Percentiles rank a stretch among this genome's conserved stretches.
These are phyloP conservation scores for Aquilaria agallochum DNA, from an alignment of 441 rosid genomes.

Conservation along the genomic window DNA sequence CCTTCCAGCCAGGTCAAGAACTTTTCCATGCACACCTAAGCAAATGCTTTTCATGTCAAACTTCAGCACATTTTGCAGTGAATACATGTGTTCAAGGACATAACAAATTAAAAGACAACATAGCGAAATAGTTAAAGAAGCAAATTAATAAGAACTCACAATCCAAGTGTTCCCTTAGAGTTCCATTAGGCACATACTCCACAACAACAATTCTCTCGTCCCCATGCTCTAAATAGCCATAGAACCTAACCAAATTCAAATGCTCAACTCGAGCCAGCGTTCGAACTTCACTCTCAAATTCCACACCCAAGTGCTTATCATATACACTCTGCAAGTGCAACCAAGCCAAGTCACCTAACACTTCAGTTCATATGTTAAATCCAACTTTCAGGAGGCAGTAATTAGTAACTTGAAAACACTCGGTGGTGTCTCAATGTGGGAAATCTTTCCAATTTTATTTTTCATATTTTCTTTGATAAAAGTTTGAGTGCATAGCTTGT, in stretches of 20 bases:
- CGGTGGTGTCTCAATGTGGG: too few species aligned
- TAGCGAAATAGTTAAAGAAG: neutral
- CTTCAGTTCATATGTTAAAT: neutral
- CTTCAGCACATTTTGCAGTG: neutral
- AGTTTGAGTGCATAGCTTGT: too few species aligned
- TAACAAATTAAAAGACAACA: neutral
- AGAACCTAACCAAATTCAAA: slow-evolving; percentile 70
- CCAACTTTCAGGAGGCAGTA: neutral
- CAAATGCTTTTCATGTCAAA: slow-evolving; percentile 15
- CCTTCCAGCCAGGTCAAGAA: slow-evolving; percentile 62
- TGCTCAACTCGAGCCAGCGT: slow-evolving; percentile 80
- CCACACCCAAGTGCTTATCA: slow-evolving; percentile 73
- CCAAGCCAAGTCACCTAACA: slow-evolving; percentile 1
- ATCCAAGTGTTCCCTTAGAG: slow-evolving; percentile 87
- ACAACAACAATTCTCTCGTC: slow-evolving; percentile 76
- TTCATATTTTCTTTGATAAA: too few species aligned
- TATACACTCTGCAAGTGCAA: slow-evolving; percentile 51
- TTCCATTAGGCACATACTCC: slow-evolving; percentile 88
- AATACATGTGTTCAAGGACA: neutral
- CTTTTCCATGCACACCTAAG: slow-evolving; percentile 56
- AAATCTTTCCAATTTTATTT: too few species aligned
- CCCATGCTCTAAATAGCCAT: slow-evolving; percentile 58
- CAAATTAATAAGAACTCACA: slow-evolving; percentile 38
- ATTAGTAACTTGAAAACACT: neutral
- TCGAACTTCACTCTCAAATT: slow-evolving; percentile 75